phyloP scores from a whole-genome alignment of 2,329 filamentous ascomycete species.

The Tolypocladium paradoxum region DNA sequence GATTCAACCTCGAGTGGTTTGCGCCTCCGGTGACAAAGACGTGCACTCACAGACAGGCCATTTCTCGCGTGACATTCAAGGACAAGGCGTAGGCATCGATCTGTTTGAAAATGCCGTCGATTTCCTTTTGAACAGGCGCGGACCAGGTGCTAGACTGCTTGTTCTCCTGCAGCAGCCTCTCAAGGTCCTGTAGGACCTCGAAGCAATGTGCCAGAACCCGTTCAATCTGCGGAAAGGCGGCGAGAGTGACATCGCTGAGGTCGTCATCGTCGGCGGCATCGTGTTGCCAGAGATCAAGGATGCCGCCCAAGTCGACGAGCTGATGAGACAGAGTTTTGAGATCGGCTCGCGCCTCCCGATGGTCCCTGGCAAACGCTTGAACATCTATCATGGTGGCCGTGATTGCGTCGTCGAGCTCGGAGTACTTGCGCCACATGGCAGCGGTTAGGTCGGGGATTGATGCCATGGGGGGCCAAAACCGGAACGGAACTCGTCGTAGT shows the following conservation, averaged over 20 bases:
- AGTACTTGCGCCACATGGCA: background rate
- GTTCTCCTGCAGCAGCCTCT: background rate
- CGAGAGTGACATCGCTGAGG: background rate
- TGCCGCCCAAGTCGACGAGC: background rate
- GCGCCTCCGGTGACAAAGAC: no score
- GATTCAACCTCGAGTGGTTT: no score
- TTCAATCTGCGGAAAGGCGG: background rate
- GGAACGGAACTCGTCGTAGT: background rate
- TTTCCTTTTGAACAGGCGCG: background rate
- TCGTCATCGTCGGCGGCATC: background rate
- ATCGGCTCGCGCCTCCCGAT: background rate
- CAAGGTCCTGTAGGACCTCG: background rate
- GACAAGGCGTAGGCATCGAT: background rate
- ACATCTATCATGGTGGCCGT: background rate
- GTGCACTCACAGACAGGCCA: background rate
- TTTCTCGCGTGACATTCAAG: background rate
- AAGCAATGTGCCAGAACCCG: background rate
- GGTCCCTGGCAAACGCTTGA: background rate
- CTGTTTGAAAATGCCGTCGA: background rate
- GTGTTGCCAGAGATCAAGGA: background rate
- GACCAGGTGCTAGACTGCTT: background rate
- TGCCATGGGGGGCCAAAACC: background rate
- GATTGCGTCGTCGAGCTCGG: background rate
- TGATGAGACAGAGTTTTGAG: background rate
- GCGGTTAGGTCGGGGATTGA: background rate